Percentiles rank a stretch among this genome's conserved stretches.
Conservation (phyloP, 2,329 filamentous ascomycete species). For the Fusarium clavum region DNA sequence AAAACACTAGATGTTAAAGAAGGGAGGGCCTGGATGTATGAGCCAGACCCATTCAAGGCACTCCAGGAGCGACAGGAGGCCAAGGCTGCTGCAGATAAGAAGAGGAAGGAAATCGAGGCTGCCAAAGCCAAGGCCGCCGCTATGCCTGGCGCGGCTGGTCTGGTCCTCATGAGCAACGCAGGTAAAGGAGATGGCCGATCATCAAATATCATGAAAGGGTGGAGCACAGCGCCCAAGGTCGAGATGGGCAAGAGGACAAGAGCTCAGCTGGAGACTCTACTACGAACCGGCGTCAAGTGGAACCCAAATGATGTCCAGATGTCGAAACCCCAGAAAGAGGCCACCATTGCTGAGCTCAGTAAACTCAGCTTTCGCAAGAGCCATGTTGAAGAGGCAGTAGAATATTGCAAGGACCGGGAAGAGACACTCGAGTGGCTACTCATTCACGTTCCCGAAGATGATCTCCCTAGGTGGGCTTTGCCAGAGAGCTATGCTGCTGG, state of each 20-base stretch:
- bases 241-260: constrained; percentile 90
- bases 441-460: constrained; percentile 96
- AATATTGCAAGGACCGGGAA: constrained; percentile 89
- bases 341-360: constrained; percentile 77
- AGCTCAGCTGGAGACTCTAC: constrained; percentile 80
- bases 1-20: constrained; percentile 85
- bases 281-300: constrained; percentile 85
- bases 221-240: constrained; percentile 87
- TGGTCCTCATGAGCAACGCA: constrained; percentile 63
- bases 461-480: constrained; percentile 90
- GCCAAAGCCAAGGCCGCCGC: constrained; percentile 75
- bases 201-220: constrained; percentile 73
- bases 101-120: constrained; percentile 76
- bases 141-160: constrained; percentile 68
- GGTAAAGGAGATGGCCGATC: constrained; percentile 49
- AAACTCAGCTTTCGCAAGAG: constrained; percentile 88
- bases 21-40: constrained; percentile 88
- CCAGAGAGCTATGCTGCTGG: constrained; percentile 93
- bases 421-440: constrained; percentile 96
- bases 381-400: constrained; percentile 88
- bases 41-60: constrained; percentile 91
- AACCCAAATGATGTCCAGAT: constrained; percentile 82
- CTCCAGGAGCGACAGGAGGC: constrained; percentile 83
- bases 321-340: constrained; percentile 64
- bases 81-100: constrained; percentile 81